Conservation (phyloP, 148 eudicot species). For the Vaccinium vitisidaea region DNA sequence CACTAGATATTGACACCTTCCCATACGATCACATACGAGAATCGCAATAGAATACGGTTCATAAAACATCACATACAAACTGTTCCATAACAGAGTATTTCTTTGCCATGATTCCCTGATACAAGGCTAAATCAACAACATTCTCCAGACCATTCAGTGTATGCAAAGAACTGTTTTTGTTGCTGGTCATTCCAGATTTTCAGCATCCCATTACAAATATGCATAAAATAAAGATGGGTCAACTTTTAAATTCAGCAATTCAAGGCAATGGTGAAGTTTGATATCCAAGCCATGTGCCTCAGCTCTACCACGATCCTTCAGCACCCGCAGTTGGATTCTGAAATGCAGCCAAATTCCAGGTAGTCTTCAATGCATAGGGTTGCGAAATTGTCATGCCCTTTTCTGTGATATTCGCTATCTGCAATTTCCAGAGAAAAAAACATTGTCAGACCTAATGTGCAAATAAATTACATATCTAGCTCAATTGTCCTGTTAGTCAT, state of each 20-base stretch:
- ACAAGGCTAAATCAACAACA: neutral
- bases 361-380: conserved; percentile 78
- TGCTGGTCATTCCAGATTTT: neutral
- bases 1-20: neutral
- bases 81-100: neutral
- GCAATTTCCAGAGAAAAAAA: conserved; percentile 22
- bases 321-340: conserved; percentile 75
- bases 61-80: neutral
- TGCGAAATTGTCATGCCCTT: conserved; percentile 61
- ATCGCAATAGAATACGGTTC: neutral
- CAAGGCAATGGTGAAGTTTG: neutral
- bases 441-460: neutral
- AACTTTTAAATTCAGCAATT: neutral
- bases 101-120: neutral
- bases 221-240: conserved; percentile 5
- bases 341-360: conserved; percentile 71
- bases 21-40: neutral
- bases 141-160: neutral
- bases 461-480: neutral
- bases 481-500: neutral
- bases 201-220: neutral
- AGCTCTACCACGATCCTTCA: conserved; percentile 80
- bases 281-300: neutral
- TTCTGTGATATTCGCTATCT: conserved; percentile 88
- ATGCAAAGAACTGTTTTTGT: neutral